Evolutionary conservation across 768 basidiomycete species (phyloP), one percentile per base, ranked within the genome.

Genomic region (Rhizopogon vesiculosus): DNA sequence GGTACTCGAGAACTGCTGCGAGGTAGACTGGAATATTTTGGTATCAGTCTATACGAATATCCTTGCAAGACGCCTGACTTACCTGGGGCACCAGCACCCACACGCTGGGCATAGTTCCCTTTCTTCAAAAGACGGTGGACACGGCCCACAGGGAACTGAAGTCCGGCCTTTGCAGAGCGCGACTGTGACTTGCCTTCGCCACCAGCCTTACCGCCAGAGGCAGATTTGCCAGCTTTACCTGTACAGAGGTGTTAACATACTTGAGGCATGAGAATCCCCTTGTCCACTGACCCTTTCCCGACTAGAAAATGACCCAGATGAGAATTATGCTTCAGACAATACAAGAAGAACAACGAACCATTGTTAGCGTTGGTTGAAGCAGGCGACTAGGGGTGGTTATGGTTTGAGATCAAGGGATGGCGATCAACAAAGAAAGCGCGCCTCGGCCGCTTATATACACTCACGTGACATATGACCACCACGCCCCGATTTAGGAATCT

Each of bases 141-240:
- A 87, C 91, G 91, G 80, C 91, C 91, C 63, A 93, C 91, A 53
- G 91, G 91, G 78, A 93, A 90, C 69, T 89, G 85, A 54, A 88
- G 82, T 63, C 86, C 86, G 12, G 86, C 86, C 66, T 86, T 87
- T 53, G 86, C 78, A 22, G 86, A 88, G 52, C 86, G 84, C 13
- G 87, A 88, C 63, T 83, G 82, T 3, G 85, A 73, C 65, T 87
- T 87, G 31, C 70, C 73, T 58, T 75, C 76, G 49, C 74, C 59
- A 28, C 67, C 65, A 29, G 82, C 73, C 62, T 81, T 83, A 59
- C 84, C 83, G 61, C 75, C 75, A 52, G 69, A 42, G 8, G 48
- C 22, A 22, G 79, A 75, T 66, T 79, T 79, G 62, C 76, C 76
- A 53, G 73, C 74, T 69, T 78, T 79, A 60, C 81, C 80, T 78